phyloP scores from a whole-genome alignment of 225 moss, liverwort and hornwort genomes.

The Bryum argenteum region DNA sequence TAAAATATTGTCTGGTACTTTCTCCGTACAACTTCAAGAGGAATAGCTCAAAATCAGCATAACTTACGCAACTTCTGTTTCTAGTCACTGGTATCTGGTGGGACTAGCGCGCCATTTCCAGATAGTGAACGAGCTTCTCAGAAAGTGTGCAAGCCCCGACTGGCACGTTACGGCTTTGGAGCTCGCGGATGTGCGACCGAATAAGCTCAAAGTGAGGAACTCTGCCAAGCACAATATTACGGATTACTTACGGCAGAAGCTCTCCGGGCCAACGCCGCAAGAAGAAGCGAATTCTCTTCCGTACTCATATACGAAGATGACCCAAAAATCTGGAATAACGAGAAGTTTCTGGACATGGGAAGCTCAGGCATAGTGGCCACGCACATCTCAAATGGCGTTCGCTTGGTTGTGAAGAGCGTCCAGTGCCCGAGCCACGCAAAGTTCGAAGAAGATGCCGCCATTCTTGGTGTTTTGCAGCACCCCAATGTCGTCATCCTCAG shows the following conservation, averaged over 20 bases:
- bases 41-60: not conserved
- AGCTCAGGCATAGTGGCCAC: conserved; percentile 29
- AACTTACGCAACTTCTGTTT: conserved; percentile 42
- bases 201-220: conserved; percentile 2
- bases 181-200: conserved; percentile 23
- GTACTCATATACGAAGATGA: conserved; percentile 12
- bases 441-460: conserved; percentile 37
- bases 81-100: conserved; percentile 35
- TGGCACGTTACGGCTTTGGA: conserved; percentile 34
- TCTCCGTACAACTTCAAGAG: not conserved
- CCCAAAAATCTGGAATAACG: not conserved
- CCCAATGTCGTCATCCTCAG: conserved; percentile 36
- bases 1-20: too few species aligned
- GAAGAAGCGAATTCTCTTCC: conserved; percentile 8
- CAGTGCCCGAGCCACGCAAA: not conserved
- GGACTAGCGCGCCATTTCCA: conserved; percentile 27
- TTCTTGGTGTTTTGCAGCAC: conserved; percentile 34
- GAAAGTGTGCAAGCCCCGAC: conserved; percentile 17
- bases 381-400: conserved; percentile 14
- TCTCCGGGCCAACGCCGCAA: conserved; percentile 24
- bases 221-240: conserved; percentile 21
- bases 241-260: conserved; percentile 20
- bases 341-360: conserved; percentile 26
- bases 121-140: not conserved
- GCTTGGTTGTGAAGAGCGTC: conserved; percentile 33